Percentiles rank a stretch among this genome's conserved stretches.
Conservation (phyloP, 345 rosid species). For the Raphanus sativus region DNA sequence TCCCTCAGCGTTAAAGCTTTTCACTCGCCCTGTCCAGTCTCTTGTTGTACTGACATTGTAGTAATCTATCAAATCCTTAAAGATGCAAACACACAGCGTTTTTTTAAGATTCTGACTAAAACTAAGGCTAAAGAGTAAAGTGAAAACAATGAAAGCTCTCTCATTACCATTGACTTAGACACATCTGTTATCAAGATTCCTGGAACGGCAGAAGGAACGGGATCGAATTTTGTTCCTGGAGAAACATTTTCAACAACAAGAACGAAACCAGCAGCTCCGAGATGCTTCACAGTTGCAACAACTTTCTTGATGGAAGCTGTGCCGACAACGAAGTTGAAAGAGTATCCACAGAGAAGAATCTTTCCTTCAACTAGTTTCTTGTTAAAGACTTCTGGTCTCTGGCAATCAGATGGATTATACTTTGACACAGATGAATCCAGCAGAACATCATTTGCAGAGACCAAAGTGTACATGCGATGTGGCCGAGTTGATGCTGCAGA, state of each 20-base stretch:
- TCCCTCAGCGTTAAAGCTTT: slow-evolving; percentile 81
- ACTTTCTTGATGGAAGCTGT: slow-evolving; percentile 96
- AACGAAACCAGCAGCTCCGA: slow-evolving; percentile 96
- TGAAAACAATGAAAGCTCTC: slow-evolving; percentile 6
- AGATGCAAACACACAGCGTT: slow-evolving; percentile 1
- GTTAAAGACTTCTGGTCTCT: slow-evolving; percentile 89
- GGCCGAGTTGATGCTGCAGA: slow-evolving; percentile 82
- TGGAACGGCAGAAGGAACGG: slow-evolving; percentile 81
- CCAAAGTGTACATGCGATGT: slow-evolving; percentile 70
- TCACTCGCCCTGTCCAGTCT: slow-evolving; percentile 98
- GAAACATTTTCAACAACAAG: slow-evolving; percentile 95
- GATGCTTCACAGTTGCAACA: slow-evolving; percentile 75
- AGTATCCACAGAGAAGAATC: slow-evolving; percentile 97
- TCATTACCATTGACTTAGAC: slow-evolving; percentile 72
- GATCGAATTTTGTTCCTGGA: slow-evolving; percentile 96
- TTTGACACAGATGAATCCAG: slow-evolving; percentile 71
- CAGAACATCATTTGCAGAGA: slow-evolving; percentile 93
- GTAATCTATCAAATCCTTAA: slow-evolving; percentile 93
- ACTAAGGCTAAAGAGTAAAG: background rate
- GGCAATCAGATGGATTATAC: slow-evolving; percentile 94
- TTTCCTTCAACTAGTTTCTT: slow-evolving; percentile 82
- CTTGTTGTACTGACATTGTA: slow-evolving; percentile 81
- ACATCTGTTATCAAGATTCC: slow-evolving; percentile 89
- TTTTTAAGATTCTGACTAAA: slow-evolving; percentile 13
- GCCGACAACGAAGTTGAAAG: slow-evolving; percentile 93